Evolutionary conservation across 2,329 filamentous ascomycete species (phyloP).

Genomic region (Rutstroemia sp.): DNA sequence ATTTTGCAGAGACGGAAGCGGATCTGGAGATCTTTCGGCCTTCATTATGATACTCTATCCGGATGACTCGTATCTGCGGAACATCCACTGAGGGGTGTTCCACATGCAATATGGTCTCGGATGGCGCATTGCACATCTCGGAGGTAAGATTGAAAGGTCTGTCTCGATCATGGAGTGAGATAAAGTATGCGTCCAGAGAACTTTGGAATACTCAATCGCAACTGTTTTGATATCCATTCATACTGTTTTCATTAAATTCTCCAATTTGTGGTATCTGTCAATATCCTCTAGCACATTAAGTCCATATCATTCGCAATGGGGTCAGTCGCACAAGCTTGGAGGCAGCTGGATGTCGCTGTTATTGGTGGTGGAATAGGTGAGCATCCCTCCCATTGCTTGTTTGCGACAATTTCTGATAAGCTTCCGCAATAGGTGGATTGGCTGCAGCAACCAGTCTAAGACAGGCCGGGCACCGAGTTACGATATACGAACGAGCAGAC

Average conservation of each 20-base stretch:
- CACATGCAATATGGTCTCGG: background rate
- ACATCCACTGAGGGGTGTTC: background rate
- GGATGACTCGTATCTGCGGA: background rate
- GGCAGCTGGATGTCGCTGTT: slow-evolving; percentile 3
- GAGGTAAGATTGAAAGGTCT: background rate
- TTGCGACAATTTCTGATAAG: background rate
- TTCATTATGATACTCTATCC: background rate
- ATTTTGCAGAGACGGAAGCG: slow-evolving; percentile 5
- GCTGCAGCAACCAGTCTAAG: slow-evolving; percentile 43
- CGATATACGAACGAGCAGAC: slow-evolving; percentile 59
- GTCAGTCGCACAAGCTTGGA: background rate
- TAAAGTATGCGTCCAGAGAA: background rate
- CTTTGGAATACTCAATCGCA: background rate
- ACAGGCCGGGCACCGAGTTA: slow-evolving; percentile 46
- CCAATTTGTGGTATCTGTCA: background rate
- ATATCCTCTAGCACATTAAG: background rate
- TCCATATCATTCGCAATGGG: background rate
- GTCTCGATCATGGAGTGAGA: background rate
- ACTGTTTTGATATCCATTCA: background rate
- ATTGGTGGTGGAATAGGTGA: slow-evolving; percentile 11
- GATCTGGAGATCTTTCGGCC: background rate
- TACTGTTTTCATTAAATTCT: background rate
- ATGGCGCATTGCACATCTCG: background rate
- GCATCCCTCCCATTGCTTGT: background rate
- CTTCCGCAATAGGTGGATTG: slow-evolving; percentile 35